Evolutionary conservation across 768 basidiomycete species (phyloP).

Genomic region (Fomitopsis pulvina): DNA sequence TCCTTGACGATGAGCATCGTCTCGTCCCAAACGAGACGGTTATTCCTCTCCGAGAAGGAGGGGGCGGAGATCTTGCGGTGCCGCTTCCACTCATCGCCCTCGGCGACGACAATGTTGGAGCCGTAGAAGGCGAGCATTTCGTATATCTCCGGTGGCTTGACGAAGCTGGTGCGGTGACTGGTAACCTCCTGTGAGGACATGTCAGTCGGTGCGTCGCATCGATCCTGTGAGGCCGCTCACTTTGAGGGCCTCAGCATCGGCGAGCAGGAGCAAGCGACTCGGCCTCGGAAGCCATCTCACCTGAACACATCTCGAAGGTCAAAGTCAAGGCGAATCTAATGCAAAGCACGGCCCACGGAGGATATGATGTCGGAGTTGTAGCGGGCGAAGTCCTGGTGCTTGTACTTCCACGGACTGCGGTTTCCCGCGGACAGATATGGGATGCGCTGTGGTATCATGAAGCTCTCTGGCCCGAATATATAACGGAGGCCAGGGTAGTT

Average conservation of each 20-base stretch:
- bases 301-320: not conserved
- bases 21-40: slow-evolving; percentile 34
- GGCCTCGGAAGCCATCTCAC: slow-evolving; percentile 4
- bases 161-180: slow-evolving; percentile 41
- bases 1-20: too few relatives aligned
- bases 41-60: slow-evolving; percentile 38
- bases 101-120: slow-evolving; percentile 52
- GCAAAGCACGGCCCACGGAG: slow-evolving; percentile 9
- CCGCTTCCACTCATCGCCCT: slow-evolving; percentile 61
- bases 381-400: slow-evolving; percentile 17
- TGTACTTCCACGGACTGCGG: slow-evolving; percentile 14
- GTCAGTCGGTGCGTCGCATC: not conserved
- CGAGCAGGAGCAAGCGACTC: slow-evolving; percentile 8
- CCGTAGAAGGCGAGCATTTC: slow-evolving; percentile 43
- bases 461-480: slow-evolving; percentile 10
- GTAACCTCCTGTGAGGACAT: slow-evolving; percentile 38
- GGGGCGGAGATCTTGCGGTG: too few relatives aligned
- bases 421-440: slow-evolving; percentile 13
- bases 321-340: not conserved
- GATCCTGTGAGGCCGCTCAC: slow-evolving; percentile 1
- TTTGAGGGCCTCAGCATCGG: slow-evolving; percentile 11
- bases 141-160: slow-evolving; percentile 48
- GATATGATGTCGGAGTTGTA: slow-evolving; percentile 18
- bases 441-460: slow-evolving; percentile 14
- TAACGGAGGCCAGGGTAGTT: slow-evolving; percentile 12